These are phyloP conservation scores for Boletus vermiculosoides DNA, from an alignment of 768 basidiomycete species.

Conservation along the genomic window DNA sequence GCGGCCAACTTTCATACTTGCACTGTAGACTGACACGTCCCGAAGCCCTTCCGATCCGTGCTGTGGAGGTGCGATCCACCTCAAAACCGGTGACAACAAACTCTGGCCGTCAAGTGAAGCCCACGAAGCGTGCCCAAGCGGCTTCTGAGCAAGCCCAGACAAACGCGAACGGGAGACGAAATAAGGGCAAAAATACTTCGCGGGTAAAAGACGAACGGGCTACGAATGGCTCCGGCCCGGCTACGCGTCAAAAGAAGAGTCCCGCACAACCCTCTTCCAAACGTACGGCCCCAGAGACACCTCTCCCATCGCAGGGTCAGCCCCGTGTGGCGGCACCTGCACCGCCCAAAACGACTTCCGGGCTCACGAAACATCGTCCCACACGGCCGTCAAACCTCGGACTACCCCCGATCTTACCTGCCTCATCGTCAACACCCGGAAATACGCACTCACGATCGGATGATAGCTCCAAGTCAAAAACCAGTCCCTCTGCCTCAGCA, in stretches of 20 bases:
- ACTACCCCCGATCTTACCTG: conserved; percentile 1
- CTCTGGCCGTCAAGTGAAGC: conserved; percentile 27
- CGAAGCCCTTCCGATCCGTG: conserved; percentile 14
- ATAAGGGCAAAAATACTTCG: conserved; percentile 1
- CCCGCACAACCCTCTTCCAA: not conserved
- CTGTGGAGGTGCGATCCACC: conserved; percentile 1
- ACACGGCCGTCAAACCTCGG: conserved; percentile 16
- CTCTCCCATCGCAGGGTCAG: not conserved
- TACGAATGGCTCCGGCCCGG: not conserved
- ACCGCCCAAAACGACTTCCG: not conserved
- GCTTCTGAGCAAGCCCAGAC: conserved; percentile 2
- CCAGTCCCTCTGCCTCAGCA: not conserved
- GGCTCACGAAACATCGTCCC: conserved; percentile 1
- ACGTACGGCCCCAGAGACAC: not conserved
- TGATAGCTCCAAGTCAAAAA: not conserved
- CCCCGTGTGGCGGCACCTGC: not conserved
- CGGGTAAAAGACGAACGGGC: not conserved
- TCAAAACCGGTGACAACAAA: conserved; percentile 16
- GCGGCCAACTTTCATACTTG: not conserved
- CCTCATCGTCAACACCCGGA: not conserved
- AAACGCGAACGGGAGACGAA: not conserved
- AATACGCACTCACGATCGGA: not conserved
- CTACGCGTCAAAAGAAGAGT: not conserved
- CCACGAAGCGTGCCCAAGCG: conserved; percentile 17
- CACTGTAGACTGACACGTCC: conserved; percentile 3